A percentile compares a stretch with the other conserved stretches of the same genome.
These are phyloP conservation scores for Cystobasidiaceae sp. DNA, from an alignment of 1,284 basidiomycete species.

Conservation along the genomic window DNA sequence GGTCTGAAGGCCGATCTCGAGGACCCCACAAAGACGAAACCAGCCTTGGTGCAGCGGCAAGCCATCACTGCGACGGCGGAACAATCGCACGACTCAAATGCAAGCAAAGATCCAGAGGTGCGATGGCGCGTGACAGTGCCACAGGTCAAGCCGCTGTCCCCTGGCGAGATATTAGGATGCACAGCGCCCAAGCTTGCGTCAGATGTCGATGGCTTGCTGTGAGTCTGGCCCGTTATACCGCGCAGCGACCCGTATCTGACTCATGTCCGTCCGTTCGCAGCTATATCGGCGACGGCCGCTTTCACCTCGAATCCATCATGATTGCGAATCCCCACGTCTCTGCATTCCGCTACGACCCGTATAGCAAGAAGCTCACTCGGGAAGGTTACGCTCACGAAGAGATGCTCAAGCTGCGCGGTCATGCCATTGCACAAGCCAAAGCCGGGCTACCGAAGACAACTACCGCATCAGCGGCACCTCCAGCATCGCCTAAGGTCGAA, in stretches of 20 bases:
- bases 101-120: constrained; percentile 53
- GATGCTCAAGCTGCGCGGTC: constrained; percentile 71
- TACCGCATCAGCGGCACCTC: no score
- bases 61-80: constrained; percentile 3
- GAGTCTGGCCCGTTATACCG: constrained; percentile 43
- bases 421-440: constrained; percentile 68
- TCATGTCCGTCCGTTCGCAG: constrained; percentile 50
- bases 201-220: constrained; percentile 82
- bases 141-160: constrained; percentile 85
- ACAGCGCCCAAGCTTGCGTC: constrained; percentile 73
- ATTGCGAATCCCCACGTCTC: constrained; percentile 95
- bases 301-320: constrained; percentile 98
- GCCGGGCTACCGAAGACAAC: constrained; percentile 61
- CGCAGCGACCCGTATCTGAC: no score
- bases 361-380: constrained; percentile 91
- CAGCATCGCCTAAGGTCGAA: constrained; percentile 2
- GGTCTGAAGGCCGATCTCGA: constrained; percentile 26
- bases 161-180: constrained; percentile 95
- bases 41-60: constrained; percentile 29
- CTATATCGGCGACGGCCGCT: constrained; percentile 95
- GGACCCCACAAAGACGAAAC: constrained; percentile 16
- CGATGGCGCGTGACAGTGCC: constrained; percentile 65
- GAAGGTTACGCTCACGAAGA: constrained; percentile 86
- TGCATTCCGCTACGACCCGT: constrained; percentile 97
- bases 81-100: neutral